These are phyloP conservation scores for Chlamydomonas reinhardtii DNA, from an alignment of 163 green algal species.

Conservation along the genomic window DNA sequence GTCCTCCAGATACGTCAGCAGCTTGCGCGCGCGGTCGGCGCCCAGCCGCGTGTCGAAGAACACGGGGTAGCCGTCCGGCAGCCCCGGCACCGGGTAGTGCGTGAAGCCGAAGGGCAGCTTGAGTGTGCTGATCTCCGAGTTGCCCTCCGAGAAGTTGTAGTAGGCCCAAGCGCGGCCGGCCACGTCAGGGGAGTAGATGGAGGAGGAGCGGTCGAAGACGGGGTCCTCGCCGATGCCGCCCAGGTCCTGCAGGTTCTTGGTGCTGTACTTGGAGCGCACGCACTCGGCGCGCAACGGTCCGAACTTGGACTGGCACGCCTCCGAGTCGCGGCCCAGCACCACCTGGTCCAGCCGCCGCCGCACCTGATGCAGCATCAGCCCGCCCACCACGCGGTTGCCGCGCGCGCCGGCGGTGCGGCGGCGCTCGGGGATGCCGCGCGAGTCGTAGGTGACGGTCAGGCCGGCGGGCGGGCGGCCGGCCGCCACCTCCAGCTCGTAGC, in stretches of 20 bases:
- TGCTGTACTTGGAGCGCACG: neutral
- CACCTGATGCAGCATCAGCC: slow-evolving; percentile 45
- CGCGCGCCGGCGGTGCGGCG: neutral
- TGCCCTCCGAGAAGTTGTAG: slow-evolving; percentile 49
- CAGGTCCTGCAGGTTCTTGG: neutral
- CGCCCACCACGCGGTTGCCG: slow-evolving; percentile 32
- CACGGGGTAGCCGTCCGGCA: slow-evolving; percentile 50
- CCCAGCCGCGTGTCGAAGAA: slow-evolving; percentile 46
- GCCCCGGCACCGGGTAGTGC: neutral
- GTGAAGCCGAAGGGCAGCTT: slow-evolving; percentile 51
- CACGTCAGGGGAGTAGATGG: slow-evolving; percentile 38
- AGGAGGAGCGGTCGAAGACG: slow-evolving; percentile 21
- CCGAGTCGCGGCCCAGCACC: neutral
- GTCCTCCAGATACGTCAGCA: slow-evolving; percentile 52
- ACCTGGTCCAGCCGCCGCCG: neutral
- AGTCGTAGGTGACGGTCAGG: slow-evolving; percentile 8
- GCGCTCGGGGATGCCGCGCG: slow-evolving; percentile 1
- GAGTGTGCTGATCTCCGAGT: slow-evolving; percentile 19
- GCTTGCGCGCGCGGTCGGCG: neutral
- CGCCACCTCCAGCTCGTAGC: slow-evolving; percentile 38
- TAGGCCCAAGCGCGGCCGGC: slow-evolving; percentile 32
- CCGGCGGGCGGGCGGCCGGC: slow-evolving; percentile 17
- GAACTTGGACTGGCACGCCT: neutral
- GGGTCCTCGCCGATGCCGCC: slow-evolving; percentile 42
- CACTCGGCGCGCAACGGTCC: slow-evolving; percentile 1